phyloP scores from a whole-genome alignment of 768 basidiomycete species.

The Gloeophyllum trabeum region DNA sequence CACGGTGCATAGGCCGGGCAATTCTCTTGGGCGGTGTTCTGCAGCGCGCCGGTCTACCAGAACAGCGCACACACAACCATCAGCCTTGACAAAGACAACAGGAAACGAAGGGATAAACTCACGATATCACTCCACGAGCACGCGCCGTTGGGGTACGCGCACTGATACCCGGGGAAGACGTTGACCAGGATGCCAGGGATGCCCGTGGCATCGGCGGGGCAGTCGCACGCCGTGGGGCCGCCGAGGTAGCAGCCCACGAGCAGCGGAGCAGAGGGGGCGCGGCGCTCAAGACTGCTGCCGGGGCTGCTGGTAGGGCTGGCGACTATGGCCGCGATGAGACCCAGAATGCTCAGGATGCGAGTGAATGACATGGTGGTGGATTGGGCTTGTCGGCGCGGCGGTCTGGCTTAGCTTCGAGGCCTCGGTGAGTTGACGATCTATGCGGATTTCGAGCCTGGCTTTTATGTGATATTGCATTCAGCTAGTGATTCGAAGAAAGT shows the following conservation, averaged over 20 bases:
- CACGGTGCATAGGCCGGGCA: not conserved
- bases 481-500: too few species aligned
- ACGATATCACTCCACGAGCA: not conserved
- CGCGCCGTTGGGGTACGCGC: not conserved
- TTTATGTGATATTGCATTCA: too few species aligned
- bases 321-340: too few species aligned
- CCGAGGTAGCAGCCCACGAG: too few species aligned
- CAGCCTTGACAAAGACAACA: not conserved
- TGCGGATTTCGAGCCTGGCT: too few species aligned
- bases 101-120: not conserved
- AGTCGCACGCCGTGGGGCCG: not conserved
- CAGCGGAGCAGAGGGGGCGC: not conserved
- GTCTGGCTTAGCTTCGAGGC: too few species aligned
- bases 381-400: too few species aligned
- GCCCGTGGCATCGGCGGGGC: not conserved
- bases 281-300: not conserved
- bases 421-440: too few species aligned
- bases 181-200: not conserved
- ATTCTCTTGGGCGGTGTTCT: not conserved
- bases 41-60: not conserved
- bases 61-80: not conserved
- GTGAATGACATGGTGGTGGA: too few species aligned
- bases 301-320: not conserved
- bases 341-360: too few species aligned
- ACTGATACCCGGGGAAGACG: not conserved